Evolutionary conservation across 345 rosid genomes (phyloP), one percentile per base, ranked within the genome.

Genomic region (Aegle marmelos): DNA sequence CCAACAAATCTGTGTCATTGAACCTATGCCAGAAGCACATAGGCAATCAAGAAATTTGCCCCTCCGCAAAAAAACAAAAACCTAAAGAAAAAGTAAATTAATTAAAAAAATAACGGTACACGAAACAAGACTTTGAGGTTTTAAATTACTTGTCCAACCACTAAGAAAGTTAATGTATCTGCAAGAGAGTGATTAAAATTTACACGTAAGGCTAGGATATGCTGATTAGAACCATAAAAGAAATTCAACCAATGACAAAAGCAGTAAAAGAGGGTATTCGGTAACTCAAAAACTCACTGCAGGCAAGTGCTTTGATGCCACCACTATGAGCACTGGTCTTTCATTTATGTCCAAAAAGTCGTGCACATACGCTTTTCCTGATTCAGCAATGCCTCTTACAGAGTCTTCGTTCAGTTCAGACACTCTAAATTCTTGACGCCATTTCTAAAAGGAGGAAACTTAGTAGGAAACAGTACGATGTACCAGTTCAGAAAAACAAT

Each of bases 351-450:
- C 99, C 70, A 89, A 85, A 80, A 59, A 91, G 73, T 88, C 93
- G 79, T 92, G 98, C 57, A 92, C 92, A 84, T 81, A 92, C 17
- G 91, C 80, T 82, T 93, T 96, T 82, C 98, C 98, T 14, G 99
- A 90, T 17, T 68, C 78, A 14, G 95, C 93, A 16, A 89, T 74
- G 5, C 59, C 70, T 84, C 83, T 86, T 77, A 93, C 87, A 5
- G 90, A 85, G 74, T 91, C 97, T 73, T 92, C 92, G 22, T 89
- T 82, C 79, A 93, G 78, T 79, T 92, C 88, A 72, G 90, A 79
- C 74, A 89, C 92, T 58, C 85, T 78, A 87, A 93, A 96, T 68
- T 92, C 95, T 75, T 87, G 88, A 53, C 89, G 94, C 99, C 98
- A 96, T 90, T 88, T 89, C 98, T 93, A 79, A 39, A 77, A 80